Evolutionary conservation across 2,329 filamentous ascomycete genomes (phyloP).

Genomic region (Fusarium coicis): DNA sequence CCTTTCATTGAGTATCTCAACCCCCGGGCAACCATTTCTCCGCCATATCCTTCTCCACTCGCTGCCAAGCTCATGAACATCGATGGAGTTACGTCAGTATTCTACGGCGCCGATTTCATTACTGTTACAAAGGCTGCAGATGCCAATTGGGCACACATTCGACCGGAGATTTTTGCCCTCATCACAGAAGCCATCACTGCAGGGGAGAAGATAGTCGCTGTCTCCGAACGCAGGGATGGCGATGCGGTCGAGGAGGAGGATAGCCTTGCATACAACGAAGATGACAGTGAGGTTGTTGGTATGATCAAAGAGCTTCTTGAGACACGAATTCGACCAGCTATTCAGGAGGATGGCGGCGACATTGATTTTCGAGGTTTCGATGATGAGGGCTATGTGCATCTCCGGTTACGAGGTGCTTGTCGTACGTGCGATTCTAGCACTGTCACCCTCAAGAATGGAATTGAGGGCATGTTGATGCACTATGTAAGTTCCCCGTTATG

Average conservation of each 20-base stretch:
- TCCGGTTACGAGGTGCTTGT: conserved; percentile 93
- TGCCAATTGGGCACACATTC: conserved; percentile 93
- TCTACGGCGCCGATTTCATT: conserved; percentile 96
- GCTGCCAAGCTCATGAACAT: conserved; percentile 92
- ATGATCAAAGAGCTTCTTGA: conserved; percentile 99
- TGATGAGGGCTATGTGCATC: conserved; percentile 78
- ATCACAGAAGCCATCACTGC: conserved; percentile 93
- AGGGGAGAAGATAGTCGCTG: conserved; percentile 83
- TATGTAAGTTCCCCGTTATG: conserved; percentile 70
- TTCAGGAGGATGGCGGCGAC: conserved; percentile 97
- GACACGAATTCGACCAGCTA: conserved; percentile 92
- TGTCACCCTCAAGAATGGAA: conserved; percentile 95
- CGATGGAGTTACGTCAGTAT: conserved; percentile 93
- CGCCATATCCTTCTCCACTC: conserved; percentile 90
- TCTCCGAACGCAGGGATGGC: conserved; percentile 69
- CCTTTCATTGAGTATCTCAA: conserved; percentile 92
- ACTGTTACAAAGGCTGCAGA: conserved; percentile 92
- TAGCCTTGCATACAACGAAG: conserved; percentile 83
- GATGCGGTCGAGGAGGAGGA: conserved; percentile 66
- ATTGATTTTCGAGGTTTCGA: conserved; percentile 95
- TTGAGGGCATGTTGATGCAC: conserved; percentile 98
- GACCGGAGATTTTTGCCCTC: conserved; percentile 92
- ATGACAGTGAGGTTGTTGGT: conserved; percentile 92
- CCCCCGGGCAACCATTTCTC: conserved; percentile 86
- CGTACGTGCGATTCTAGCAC: conserved; percentile 97